Conservation (phyloP, 2,329 filamentous ascomycete genomes). For the Clarireedia monteithiana region DNA sequence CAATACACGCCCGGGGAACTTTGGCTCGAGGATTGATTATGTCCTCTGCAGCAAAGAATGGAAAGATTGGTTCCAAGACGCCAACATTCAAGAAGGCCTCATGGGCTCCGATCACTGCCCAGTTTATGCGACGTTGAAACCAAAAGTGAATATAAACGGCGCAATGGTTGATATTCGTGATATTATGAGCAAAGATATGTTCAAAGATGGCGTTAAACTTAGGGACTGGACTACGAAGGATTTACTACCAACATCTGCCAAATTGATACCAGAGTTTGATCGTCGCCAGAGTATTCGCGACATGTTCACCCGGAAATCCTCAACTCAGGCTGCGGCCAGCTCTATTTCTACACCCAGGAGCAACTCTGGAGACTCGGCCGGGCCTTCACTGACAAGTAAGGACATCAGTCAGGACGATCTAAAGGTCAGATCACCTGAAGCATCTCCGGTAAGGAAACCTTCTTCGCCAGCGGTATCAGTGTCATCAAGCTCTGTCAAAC, state of each 20-base stretch:
- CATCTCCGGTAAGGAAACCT: background rate
- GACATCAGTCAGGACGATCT: too few species aligned
- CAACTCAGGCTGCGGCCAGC: background rate
- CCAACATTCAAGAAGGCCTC: slow-evolving; percentile 87
- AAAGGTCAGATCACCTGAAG: background rate
- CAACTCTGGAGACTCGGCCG: background rate
- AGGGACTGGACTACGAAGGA: slow-evolving; percentile 61
- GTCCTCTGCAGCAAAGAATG: slow-evolving; percentile 75
- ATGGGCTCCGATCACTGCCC: slow-evolving; percentile 97
- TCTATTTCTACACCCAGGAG: background rate
- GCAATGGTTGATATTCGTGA: slow-evolving; percentile 51
- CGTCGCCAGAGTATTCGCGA: slow-evolving; percentile 79
- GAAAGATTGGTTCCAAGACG: slow-evolving; percentile 69
- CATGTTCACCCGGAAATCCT: slow-evolving; percentile 67
- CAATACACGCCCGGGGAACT: slow-evolving; percentile 93
- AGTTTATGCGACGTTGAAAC: slow-evolving; percentile 69
- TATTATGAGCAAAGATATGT: slow-evolving; percentile 74
- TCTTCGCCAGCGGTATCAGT: background rate
- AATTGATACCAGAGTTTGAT: slow-evolving; percentile 80
- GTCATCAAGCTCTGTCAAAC: slow-evolving; percentile 11
- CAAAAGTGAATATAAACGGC: slow-evolving; percentile 47
- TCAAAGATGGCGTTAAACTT: slow-evolving; percentile 56
- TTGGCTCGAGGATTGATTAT: slow-evolving; percentile 89
- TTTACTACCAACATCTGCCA: slow-evolving; percentile 68
- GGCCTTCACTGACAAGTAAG: background rate